Conservation (phyloP, 1,284 basidiomycete species). For the Cryptococcus sp. region DNA sequence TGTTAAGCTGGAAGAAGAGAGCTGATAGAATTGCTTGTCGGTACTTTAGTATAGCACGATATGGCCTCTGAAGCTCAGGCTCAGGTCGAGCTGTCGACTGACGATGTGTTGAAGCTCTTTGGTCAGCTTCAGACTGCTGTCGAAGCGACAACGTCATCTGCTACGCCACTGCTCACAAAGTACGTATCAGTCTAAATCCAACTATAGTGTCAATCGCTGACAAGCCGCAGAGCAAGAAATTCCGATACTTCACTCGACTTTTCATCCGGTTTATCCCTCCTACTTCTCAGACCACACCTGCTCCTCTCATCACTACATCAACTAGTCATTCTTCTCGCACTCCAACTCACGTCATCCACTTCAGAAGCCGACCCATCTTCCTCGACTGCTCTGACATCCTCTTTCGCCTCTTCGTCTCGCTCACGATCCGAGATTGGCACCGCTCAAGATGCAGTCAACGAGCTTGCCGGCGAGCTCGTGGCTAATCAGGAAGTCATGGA, state of each 20-base stretch:
- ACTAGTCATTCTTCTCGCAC: slow-evolving; percentile 72
- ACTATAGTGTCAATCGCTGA: background rate
- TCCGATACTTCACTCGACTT: slow-evolving; percentile 61
- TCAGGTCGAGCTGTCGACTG: slow-evolving; percentile 26
- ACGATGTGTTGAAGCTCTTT: slow-evolving; percentile 41
- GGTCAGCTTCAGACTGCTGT: slow-evolving; percentile 46
- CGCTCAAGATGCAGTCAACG: slow-evolving; percentile 17
- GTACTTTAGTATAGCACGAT: background rate
- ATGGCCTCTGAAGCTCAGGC: slow-evolving; percentile 30
- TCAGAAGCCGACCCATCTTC: slow-evolving; percentile 15
- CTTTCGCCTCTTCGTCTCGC: slow-evolving; percentile 14
- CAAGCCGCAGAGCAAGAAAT: slow-evolving; percentile 24
- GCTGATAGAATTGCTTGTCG: background rate
- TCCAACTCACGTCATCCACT: slow-evolving; percentile 42
- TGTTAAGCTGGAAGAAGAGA: background rate
- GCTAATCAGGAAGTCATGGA: slow-evolving; percentile 57
- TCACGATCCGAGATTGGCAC: slow-evolving; percentile 6
- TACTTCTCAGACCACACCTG: slow-evolving; percentile 83
- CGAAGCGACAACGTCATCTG: slow-evolving; percentile 42
- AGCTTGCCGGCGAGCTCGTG: slow-evolving; percentile 42
- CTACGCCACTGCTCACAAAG: slow-evolving; percentile 46
- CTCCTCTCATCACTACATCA: slow-evolving; percentile 87
- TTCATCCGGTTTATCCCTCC: slow-evolving; percentile 81
- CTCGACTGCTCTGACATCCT: slow-evolving; percentile 25
- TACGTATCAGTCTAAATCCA: slow-evolving; percentile 23